Conservation (phyloP, 129 eudicot species). For the Dittrichia graveolens region DNA sequence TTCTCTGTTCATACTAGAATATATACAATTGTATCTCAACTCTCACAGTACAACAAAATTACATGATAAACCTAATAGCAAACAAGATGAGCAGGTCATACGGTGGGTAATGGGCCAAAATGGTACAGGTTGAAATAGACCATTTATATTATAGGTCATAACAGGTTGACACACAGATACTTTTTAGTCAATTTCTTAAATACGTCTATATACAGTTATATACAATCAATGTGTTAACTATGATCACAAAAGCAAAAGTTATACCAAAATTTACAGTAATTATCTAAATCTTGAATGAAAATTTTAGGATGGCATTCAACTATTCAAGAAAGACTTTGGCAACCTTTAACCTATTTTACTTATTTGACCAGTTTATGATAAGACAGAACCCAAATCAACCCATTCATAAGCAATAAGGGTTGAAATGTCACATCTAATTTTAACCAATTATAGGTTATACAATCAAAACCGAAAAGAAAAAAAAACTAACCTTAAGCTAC, state of each 20-base stretch:
- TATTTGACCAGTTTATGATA: background rate
- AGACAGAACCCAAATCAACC: background rate
- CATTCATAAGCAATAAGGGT: background rate
- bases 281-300: background rate
- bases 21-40: background rate
- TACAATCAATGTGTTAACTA: no score
- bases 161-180: no score
- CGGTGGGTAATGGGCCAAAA: no score
- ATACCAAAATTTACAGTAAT: background rate
- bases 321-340: background rate
- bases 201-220: no score
- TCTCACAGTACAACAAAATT: no score
- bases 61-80: no score
- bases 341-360: background rate
- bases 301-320: no score
- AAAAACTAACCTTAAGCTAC: slow-evolving; percentile 53
- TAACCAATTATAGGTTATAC: slow-evolving; percentile 3
- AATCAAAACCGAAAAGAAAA: background rate
- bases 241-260: no score
- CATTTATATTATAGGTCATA: no score
- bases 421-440: background rate
- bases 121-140: no score
- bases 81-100: no score
- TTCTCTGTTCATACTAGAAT: slow-evolving; percentile 62
- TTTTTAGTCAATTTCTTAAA: no score